Conservation (phyloP, 2,329 filamentous ascomycete genomes). For the Alternaria angustiovoidea region DNA sequence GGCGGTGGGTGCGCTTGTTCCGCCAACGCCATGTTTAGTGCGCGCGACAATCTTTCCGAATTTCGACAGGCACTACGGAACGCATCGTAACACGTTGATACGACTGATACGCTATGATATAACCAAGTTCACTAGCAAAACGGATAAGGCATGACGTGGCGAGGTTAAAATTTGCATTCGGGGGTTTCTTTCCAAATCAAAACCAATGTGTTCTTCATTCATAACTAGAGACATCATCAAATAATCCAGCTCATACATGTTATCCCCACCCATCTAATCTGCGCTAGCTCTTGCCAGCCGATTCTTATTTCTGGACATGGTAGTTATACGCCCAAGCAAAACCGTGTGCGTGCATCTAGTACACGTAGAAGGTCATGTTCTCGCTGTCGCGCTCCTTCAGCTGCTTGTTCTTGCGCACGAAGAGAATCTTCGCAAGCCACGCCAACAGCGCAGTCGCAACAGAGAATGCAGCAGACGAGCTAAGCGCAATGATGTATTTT, state of each 20-base stretch:
- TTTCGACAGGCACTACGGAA: background rate
- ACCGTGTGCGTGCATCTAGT: constrained; percentile 20
- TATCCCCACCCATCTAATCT: background rate
- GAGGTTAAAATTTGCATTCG: no score
- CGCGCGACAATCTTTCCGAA: constrained; percentile 12
- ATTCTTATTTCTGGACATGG: background rate
- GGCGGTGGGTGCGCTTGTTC: background rate
- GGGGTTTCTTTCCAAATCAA: no score
- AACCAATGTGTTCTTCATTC: background rate
- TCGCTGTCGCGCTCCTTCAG: constrained; percentile 37
- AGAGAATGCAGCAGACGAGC: constrained; percentile 44
- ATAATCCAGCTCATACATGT: background rate
- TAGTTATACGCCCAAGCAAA: background rate
- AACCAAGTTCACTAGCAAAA: no score
- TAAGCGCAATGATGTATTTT: constrained; percentile 42
- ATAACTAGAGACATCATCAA: background rate
- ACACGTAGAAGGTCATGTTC: constrained; percentile 42
- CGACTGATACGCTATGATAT: background rate
- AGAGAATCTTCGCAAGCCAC: constrained; percentile 43
- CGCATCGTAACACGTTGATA: constrained; percentile 9
- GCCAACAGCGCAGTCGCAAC: constrained; percentile 40
- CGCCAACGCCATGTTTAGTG: constrained; percentile 15
- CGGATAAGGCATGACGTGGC: no score
- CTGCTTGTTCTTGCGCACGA: constrained; percentile 45
- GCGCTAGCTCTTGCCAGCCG: constrained; percentile 5